Conservation (phyloP, 2,329 filamentous ascomycete genomes). For the Parastagonospora nodorum region DNA sequence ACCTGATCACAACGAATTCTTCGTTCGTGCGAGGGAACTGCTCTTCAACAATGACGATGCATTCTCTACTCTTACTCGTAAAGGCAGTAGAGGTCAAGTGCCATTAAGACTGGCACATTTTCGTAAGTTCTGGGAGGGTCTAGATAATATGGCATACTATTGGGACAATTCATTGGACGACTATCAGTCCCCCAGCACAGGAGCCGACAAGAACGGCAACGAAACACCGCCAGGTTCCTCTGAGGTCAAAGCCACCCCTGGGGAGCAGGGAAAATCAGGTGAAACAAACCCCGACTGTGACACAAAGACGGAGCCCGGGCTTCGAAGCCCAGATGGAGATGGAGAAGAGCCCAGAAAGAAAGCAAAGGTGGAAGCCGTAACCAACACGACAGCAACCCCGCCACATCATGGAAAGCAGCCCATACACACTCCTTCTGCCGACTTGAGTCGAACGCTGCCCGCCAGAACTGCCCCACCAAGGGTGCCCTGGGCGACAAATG, state of each 20-base stretch:
- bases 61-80: constrained; percentile 60
- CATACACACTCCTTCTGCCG: constrained; percentile 10
- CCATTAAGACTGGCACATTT: constrained; percentile 60
- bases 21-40: constrained; percentile 57
- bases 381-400: constrained; percentile 12
- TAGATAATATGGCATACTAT: constrained; percentile 65
- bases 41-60: constrained; percentile 61
- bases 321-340: constrained; percentile 12
- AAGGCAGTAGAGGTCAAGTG: constrained; percentile 51
- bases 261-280: constrained; percentile 15
- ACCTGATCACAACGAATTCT: constrained; percentile 56
- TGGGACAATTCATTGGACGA: constrained; percentile 66
- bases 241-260: constrained; percentile 1
- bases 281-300: constrained; percentile 13
- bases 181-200: constrained; percentile 50
- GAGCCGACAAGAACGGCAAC: constrained; percentile 7
- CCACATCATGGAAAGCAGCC: constrained; percentile 11
- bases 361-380: constrained; percentile 38
- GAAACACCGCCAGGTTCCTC: constrained; percentile 5
- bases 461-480: constrained; percentile 35
- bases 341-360: constrained; percentile 46
- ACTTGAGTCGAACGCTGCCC: constrained; percentile 32
- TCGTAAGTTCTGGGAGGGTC: constrained; percentile 64
- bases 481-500: constrained; percentile 29
- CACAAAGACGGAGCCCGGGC: constrained; percentile 10